Base-by-base conservation (phyloP, 345 rosid species). In the Sisymbrium altissimum region DNA sequence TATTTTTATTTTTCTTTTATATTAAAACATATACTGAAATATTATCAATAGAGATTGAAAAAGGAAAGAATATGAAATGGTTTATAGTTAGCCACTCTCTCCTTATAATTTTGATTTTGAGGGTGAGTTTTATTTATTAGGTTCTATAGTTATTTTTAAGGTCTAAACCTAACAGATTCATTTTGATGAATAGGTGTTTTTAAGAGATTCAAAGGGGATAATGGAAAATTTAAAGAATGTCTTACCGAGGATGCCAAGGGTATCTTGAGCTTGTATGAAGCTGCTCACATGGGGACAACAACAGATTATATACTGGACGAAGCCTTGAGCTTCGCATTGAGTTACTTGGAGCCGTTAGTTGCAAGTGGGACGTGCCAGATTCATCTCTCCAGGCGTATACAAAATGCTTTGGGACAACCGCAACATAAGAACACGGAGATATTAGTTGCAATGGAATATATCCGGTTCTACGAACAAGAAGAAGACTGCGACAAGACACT, bases 211-310 rank as follows among this genome's bases (percentile, higher is more conserved):
- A 66, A 62, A 71, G 77, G 60, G 6, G 44, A 70, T 1, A 18
- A 72, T 27, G 84, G 80, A 4, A 9, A 40, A 6, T 75, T 83
- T 52, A 66, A 66, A 8, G 68, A 44, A 18, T 45, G 14, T 57
- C 65, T 71, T 4, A 2, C 7, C 17, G 5, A 21, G 1, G 84
- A 83, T 62, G 38, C 38, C n/a, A 71, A 75, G 56, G 86, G 80
- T 5, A 66, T 81, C 4, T 6, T 81, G 21, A 76, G 78, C 48
- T 43, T 83, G 53, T 78, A 79, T 43, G 82, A 83, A 78, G 86
- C 81, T 21, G 64, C 81, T 8, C 12, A 66, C 15, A 50, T 77
- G 11, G 66, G 65, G 19, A 46, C 60, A 10, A 73, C 62, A 23
- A 83, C 67, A 33, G 83, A 83, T n/a, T 41, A 66, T 17, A 65